These are phyloP conservation scores for Elaeis guineensis DNA, from an alignment of 176 grass and related monocot genomes.

Conservation along the genomic window DNA sequence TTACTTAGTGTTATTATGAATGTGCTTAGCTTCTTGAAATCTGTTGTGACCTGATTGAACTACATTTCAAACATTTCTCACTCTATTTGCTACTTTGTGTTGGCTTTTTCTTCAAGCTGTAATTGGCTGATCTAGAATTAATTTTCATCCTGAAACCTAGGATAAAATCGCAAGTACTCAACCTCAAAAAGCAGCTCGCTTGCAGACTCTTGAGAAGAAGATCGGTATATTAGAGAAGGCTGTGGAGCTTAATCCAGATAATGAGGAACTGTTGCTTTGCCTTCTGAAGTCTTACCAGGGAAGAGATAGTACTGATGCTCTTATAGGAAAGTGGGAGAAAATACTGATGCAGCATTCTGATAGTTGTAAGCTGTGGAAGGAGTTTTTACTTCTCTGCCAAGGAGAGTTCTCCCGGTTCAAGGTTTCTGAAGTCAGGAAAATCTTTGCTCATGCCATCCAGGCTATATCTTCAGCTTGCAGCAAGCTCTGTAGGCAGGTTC, in stretches of 20 bases:
- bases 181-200: constrained; percentile 62
- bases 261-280: constrained; percentile 63
- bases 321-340: constrained; percentile 72
- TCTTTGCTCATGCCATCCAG: constrained; percentile 68
- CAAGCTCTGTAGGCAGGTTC: constrained; percentile 95
- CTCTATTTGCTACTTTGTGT: too few species aligned
- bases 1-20: too few species aligned
- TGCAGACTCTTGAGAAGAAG: constrained; percentile 92
- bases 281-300: constrained; percentile 77
- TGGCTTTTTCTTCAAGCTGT: too few species aligned
- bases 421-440: constrained; percentile 68
- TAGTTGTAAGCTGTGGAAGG: constrained; percentile 89
- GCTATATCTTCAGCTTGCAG: constrained; percentile 63
- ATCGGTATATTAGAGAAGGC: constrained; percentile 92
- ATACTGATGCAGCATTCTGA: constrained; percentile 60
- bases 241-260: constrained; percentile 82
- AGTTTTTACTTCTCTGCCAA: constrained; percentile 81
- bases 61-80: too few species aligned
- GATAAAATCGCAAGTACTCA: constrained; percentile 76
- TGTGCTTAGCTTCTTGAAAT: too few species aligned
- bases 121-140: neutral
- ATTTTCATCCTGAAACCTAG: constrained; percentile 17
- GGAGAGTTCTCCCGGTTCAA: constrained; percentile 90
- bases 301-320: constrained; percentile 52
- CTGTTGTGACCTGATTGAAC: too few species aligned